Evolutionary conservation across 768 basidiomycete species (phyloP), one percentile per base, ranked within the genome.

Genomic region (Cyclocybe cylindracea): DNA sequence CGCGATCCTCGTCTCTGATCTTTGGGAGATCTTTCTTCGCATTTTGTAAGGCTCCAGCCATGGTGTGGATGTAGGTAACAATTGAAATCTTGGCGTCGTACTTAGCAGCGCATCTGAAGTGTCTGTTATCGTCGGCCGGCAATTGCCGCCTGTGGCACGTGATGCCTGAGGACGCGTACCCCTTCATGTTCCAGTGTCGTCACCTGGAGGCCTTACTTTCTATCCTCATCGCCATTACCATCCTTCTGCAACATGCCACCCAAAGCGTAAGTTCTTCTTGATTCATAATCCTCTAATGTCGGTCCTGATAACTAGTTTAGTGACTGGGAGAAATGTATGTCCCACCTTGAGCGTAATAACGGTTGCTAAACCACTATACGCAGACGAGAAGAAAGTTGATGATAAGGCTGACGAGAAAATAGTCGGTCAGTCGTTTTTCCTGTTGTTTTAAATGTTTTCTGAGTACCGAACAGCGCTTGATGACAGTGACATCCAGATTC

Each of bases 261-360:
- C 37, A 96, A 96, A 89, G 80, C 91, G 94, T 96, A 68, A 75
- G 94, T 81, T 13, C 45, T 4, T n/a, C 39, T 16, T 18, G 16
- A 29, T 35, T 24, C 33, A 34, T 58, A 66, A 10, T 62, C 48
- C 50, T 5, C 53, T 58, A 4, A 50, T 16, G 52, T 46, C 13
- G n/a, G 14, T 14, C 33, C 9, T 36, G 24, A 24, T 5, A 24
- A 24, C 24, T 24, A 24, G 10, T 52, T 9, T 63, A 98, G 95
- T 61, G 91, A 99, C 71, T 98, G 96, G 96, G 96, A 99, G 74
- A 98, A 98, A 74, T 98, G 95, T 96, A 66, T 36, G 82, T 70
- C 36, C 45, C 6, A 29, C 13, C 39, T 38, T 10, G 36, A 42
- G 33, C 14, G 16, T 11, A 29, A 35, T 43, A 16, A 59, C 33